A percentile compares a stretch with the other conserved stretches of the same genome.
Evolutionary conservation across 2,329 filamentous ascomycete genomes (phyloP).

Genomic region (Fusarium sp.): DNA sequence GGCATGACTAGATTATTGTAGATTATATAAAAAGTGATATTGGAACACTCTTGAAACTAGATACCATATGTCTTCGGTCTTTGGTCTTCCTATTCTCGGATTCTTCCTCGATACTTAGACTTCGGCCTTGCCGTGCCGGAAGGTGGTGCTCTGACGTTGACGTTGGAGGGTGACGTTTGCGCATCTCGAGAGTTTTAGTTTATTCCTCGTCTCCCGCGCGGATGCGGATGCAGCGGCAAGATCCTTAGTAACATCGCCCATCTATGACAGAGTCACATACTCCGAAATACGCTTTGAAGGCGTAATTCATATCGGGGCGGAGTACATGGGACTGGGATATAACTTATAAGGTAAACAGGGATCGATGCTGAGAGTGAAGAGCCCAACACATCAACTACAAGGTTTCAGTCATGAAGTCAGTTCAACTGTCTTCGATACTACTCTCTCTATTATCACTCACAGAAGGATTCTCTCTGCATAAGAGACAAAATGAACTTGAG

Average conservation of each 20-base stretch:
- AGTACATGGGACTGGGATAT: not conserved
- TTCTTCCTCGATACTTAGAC: conserved; percentile 6
- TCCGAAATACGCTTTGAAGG: not conserved
- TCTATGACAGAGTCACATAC: conserved; percentile 13
- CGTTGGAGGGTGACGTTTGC: conserved; percentile 25
- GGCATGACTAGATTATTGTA: not conserved
- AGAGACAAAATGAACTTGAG: conserved; percentile 44
- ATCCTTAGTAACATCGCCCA: not conserved
- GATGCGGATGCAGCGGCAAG: conserved; percentile 31
- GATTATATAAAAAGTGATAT: not conserved
- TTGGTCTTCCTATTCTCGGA: not conserved
- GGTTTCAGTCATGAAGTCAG: conserved; percentile 51
- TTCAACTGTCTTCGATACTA: conserved; percentile 40
- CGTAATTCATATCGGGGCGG: not conserved
- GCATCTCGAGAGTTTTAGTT: conserved; percentile 25
- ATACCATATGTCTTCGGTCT: too few species aligned
- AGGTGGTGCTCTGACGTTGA: conserved; percentile 34
- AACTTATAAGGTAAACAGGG: conserved; percentile 11
- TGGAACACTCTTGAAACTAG: too few species aligned
- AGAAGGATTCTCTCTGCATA: conserved; percentile 44
- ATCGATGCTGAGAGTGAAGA: not conserved
- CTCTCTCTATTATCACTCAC: conserved; percentile 43
- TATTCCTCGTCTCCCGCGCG: conserved; percentile 14
- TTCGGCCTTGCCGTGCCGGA: conserved; percentile 34
- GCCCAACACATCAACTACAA: not conserved